Evolutionary conservation across 2,329 filamentous ascomycete genomes (phyloP), one percentile per base, ranked within the genome.

Genomic region (Ceratocystis lukuohia): DNA sequence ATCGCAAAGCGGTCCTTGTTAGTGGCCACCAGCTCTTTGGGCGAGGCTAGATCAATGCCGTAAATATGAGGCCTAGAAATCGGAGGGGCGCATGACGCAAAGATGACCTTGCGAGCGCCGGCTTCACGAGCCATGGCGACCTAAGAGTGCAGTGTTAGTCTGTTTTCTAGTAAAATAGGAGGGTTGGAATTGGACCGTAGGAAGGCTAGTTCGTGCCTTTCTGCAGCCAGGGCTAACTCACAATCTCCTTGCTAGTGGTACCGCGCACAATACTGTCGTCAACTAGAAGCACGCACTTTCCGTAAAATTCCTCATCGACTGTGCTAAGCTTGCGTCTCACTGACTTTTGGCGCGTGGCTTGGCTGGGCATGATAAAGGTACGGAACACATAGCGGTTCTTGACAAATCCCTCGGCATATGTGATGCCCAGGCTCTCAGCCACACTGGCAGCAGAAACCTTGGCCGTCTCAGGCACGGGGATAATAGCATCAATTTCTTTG

Each of bases 191-290:
- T 41, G 37, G 37, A 10, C 4, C 12, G 37, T 4, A 41, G 37
- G 10, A 41, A 41, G 37, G 37, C 37, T 12, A 41, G 37, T 15
- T 41, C 1, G 37, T 41, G 37, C 1, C 37, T 41, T 41, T 41
- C 3, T 41, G 10, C 37, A 41, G 37, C 8, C 37, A 41, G 12
- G 37, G 37, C 37, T 41, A 41, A 68, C 70, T 44, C 67, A 72
- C 70, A 62, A 72, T 72, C 65, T 72, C 71, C 89, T 88, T 61
- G 8, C 88, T 74, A 3, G 90, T 96, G 0, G 89, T 95, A 62
- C 91, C 92, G 46, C 92, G 84, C 3, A 96, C 92, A 68, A 96
- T 91, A 71, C 86, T 90, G 76, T 96, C 93, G 71, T 96, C 93
- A 1, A 96, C 89, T 0, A 97, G 79, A 10, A 91, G 80, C 6